Evolutionary conservation across 169 alveolate genomes (phyloP), one percentile per base, ranked within the genome.

Genomic region (Neospora caninum): DNA sequence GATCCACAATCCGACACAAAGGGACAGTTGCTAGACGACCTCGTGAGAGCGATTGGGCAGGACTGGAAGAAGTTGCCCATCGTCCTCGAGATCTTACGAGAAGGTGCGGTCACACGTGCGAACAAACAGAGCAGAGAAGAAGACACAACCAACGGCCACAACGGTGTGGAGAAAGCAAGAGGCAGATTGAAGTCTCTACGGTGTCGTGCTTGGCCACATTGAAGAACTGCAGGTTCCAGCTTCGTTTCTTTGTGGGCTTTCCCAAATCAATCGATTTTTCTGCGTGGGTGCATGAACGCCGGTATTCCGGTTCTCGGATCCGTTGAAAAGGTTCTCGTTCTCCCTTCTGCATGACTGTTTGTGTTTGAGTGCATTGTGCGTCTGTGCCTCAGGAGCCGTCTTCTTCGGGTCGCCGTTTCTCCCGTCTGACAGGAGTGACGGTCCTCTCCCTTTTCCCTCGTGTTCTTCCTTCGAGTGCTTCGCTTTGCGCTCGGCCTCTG

Each of bases 21-120:
- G 45, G 42, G 86, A 78, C 10, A n/a, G 39, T 10, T 78, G 18
- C 45, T 78, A 13, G 45, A 16, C 39, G 45, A 38, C 86, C 86
- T 78, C 86, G 86, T 78, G 2, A n/a, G 31, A 20, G 86, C 49
- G 27, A 16, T 78, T 0, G 42, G 9, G 20, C 7, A n/a, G n/a
- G 86, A 78, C 39, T n/a, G 43, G 43, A 20, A n/a, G 31, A 78
- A 78, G 86, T 25, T 78, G n/a, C 29, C 86, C 29, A 78, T 78
- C 45, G 86, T 78, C 86, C 86, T 78, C 49, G 86, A 78, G 20
- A 78, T 78, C 45, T 78, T 29, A 43, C 7, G 86, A 20, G 45
- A 38, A 78, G 86, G 86, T 78, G 27, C 9, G 45, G 18, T 6
- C n/a, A 20, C 27, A 78, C 86, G n/a, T 4, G n/a, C 20, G 10